Evolutionary conservation across 805 yeast genomes (phyloP), one percentile per base, ranked within the genome.

Genomic region (Candida railenensis): DNA sequence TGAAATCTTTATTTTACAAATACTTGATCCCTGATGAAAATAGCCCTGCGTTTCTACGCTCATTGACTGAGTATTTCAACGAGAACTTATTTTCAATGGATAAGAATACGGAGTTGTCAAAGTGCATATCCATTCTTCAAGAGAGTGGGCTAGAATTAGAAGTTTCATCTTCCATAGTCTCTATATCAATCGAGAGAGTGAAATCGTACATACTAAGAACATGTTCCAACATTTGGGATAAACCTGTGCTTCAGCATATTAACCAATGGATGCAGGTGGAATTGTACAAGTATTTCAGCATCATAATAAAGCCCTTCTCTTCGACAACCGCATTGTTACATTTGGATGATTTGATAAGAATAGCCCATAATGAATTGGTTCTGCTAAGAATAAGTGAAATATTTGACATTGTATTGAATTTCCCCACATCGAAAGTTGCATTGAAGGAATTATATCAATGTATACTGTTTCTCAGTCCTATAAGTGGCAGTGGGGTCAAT

Each of bases 371-470:
- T 34, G 72, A 69, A 44, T 53, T 73, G 30, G 66, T 72, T 2
- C 55, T 70, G n/a, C 63, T 83, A 36, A 66, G 94, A 48, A 78
- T 75, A 1, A 50, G 57, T 0, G 89, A 87, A 55, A 75, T 85
- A 7, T 85, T 74, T 56, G 80, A 78, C 22, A 75, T 88, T 21
- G 78, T 87, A 0, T 50, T 67, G 0, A 64, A 67, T 32, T 84
- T 65, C 50, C 91, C 92, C 0, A 51, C 57, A 2, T 76, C 88
- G 0, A 55, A 58, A 9, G 63, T 71, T 3, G 83, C 87, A 0
- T 63, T 89, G 12, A 59, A 65, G 22, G 96, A 89, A 52, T 61
- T 88, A 18, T 74, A 78, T 47, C 62, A 60, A 28, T 81, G 87
- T 48, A 55, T 86, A 39, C 65, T 57, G 28, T 70, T 74, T 11